A percentile compares a stretch with the other conserved stretches of the same genome.
phyloP scores from a whole-genome alignment of 441 rosid species.

The Dalechampia spathulata region DNA sequence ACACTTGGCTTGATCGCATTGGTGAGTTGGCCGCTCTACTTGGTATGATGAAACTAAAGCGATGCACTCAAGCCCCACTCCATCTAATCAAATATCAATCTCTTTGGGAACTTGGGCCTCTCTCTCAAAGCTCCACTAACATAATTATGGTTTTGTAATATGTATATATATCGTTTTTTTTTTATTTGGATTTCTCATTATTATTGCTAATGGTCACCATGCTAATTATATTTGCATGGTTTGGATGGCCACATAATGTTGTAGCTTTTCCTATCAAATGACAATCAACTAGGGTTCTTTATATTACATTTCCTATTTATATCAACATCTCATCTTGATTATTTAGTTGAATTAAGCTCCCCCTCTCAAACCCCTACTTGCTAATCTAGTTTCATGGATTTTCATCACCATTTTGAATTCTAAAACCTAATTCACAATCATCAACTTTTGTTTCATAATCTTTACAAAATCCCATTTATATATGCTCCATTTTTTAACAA shows the following conservation, averaged over 20 bases:
- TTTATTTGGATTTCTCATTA: too few relatives aligned
- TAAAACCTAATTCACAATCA: too few relatives aligned
- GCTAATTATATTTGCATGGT: constrained; percentile 9
- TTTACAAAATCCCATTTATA: too few relatives aligned
- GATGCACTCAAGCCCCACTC: constrained; percentile 30
- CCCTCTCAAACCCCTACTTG: too few relatives aligned
- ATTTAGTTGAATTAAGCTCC: too few relatives aligned
- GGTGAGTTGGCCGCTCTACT: constrained; percentile 54
- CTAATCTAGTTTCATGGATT: too few relatives aligned
- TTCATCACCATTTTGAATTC: too few relatives aligned
- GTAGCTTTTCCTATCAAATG: background rate
- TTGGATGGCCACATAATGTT: background rate
- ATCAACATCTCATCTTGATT: too few relatives aligned
- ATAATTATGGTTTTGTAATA: constrained; percentile 15
- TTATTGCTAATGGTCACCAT: background rate
- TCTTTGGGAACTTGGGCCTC: constrained; percentile 95
- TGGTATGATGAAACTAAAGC: constrained; percentile 45
- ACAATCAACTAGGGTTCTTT: background rate
- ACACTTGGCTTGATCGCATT: constrained; percentile 34
- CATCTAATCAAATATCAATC: constrained; percentile 49
- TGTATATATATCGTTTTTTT: background rate
- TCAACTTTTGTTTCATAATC: too few relatives aligned
- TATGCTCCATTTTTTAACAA: too few relatives aligned
- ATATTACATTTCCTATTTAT: too few relatives aligned
- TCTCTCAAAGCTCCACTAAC: constrained; percentile 19